A percentile compares a stretch with the other conserved stretches of the same genome.
These are phyloP conservation scores for Meyerozyma elateridarum DNA, from an alignment of 1,139 yeast species.

Conservation along the genomic window DNA sequence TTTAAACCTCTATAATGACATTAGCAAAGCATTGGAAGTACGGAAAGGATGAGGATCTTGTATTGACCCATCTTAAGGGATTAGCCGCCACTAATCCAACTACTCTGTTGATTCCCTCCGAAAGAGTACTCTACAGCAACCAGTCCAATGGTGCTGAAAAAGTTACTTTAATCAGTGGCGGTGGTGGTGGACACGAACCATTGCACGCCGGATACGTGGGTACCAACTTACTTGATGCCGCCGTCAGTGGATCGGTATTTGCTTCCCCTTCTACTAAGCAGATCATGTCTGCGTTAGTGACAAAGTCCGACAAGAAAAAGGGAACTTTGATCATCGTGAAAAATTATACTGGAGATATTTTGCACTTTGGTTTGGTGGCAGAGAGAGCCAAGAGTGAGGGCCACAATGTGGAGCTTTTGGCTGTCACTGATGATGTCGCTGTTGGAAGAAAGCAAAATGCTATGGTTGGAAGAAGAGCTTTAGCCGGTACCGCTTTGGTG, in stretches of 20 bases:
- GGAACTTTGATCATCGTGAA: constrained; percentile 78
- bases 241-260: constrained; percentile 83
- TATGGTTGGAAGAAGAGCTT: constrained; percentile 88
- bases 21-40: constrained; percentile 51
- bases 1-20: constrained; percentile 12
- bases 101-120: constrained; percentile 56
- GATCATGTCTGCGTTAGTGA: constrained; percentile 65
- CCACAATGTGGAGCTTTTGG: constrained; percentile 59
- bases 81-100: constrained; percentile 66
- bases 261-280: constrained; percentile 93
- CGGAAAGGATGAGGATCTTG: constrained; percentile 49
- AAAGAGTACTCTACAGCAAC: constrained; percentile 57
- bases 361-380: constrained; percentile 87
- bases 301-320: constrained; percentile 48
- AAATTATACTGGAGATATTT: constrained; percentile 90
- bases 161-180: constrained; percentile 78
- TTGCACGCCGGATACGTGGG: constrained; percentile 91
- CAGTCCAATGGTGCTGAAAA: constrained; percentile 35
- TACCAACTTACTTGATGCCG: constrained; percentile 73
- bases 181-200: constrained; percentile 97
- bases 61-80: constrained; percentile 61
- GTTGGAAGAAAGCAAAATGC: constrained; percentile 85
- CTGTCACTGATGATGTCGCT: constrained; percentile 89
- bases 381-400: constrained; percentile 83
- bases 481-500: constrained; percentile 84